Conservation (phyloP, 192 early-diverging fungal species). For the Coemansia sp. region DNA sequence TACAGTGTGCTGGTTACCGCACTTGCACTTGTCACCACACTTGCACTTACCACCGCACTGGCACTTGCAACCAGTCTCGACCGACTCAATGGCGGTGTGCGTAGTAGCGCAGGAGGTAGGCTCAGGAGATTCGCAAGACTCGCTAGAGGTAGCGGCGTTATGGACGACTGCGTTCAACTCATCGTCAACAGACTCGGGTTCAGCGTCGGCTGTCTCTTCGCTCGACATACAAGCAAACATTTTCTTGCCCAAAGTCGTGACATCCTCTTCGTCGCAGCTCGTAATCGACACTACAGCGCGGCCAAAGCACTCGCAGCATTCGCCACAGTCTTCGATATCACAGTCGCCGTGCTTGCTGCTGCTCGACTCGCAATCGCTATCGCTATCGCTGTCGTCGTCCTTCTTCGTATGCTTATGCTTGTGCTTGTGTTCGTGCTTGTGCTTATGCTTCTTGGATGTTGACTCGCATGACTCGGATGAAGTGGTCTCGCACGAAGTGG, state of each 20-base stretch:
- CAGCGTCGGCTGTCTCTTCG: slow-evolving; percentile 4
- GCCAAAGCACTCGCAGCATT: slow-evolving; percentile 38
- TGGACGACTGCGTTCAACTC: slow-evolving; percentile 7
- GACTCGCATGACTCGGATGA: slow-evolving; percentile 10
- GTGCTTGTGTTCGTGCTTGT: slow-evolving; percentile 29
- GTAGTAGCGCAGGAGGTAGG: slow-evolving; percentile 11
- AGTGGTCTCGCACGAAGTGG: slow-evolving; percentile 13
- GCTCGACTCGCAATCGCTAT: background rate
- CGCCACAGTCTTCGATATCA: slow-evolving; percentile 21
- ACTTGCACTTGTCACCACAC: slow-evolving; percentile 34
- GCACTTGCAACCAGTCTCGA: slow-evolving; percentile 31
- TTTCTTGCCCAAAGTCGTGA: slow-evolving; percentile 45
- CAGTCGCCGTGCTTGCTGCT: slow-evolving; percentile 1
- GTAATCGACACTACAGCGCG: slow-evolving; percentile 38
- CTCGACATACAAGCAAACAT: slow-evolving; percentile 21
- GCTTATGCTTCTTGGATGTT: slow-evolving; percentile 31
- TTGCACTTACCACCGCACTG: slow-evolving; percentile 27
- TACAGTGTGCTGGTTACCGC: slow-evolving; percentile 41
- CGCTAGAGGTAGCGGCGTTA: slow-evolving; percentile 3
- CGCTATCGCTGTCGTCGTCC: background rate
- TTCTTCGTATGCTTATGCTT: slow-evolving; percentile 26
- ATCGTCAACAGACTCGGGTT: slow-evolving; percentile 22
- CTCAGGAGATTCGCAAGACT: background rate
- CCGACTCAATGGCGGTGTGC: slow-evolving; percentile 24
- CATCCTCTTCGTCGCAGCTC: slow-evolving; percentile 28